Base-by-base conservation (phyloP, 768 basidiomycete species). In the Boletus edulis region DNA sequence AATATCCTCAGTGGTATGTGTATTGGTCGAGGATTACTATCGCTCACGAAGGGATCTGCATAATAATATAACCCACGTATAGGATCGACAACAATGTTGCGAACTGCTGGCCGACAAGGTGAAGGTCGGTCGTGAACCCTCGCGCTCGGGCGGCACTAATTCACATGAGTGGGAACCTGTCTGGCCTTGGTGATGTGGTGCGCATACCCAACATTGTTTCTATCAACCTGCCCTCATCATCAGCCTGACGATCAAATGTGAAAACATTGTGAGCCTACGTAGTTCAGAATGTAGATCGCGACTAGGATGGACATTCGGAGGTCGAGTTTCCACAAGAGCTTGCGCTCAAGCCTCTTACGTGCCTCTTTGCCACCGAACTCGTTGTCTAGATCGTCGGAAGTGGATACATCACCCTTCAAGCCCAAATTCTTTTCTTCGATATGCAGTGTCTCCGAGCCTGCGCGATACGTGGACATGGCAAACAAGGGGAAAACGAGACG, bases 21-120 rank as follows among this genome's bases (percentile, higher is more conserved):
- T n/a, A 49, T 39, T 14, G 41, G 29, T 17, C 63, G 34, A 44
- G 27, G n/a, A 34, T 35, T n/a, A 43, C 11, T 17, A 15, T 13
- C n/a, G 31, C 62, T 58, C 52, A 75, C 68, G 73, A 73, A n/a
- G 76, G 74, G 3, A 75, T 64, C 59, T 76, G 74, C 74, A 75
- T 75, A 37, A 73, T 64, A 41, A 76, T 75, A 56, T 73, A 75
- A 29, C 85, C 86, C 38, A 86, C 80, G 60, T 86, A 87, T 52
- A 87, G 76, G 58, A 87, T 82, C 18, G 85, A 86, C 32, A 90
- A 69, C 20, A 89, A 67, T 0, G 87, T 87, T 4, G 85, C 78
- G 59, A 87, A 89, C 61, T 90, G 75, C 58, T 75, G 68, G 29
- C 78, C 83, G 51, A 78, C 69, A n/a, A 89, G 77, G 37, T 79